Conservation (phyloP, 2,329 filamentous ascomycete species). For the Clarireedia hainanense region DNA sequence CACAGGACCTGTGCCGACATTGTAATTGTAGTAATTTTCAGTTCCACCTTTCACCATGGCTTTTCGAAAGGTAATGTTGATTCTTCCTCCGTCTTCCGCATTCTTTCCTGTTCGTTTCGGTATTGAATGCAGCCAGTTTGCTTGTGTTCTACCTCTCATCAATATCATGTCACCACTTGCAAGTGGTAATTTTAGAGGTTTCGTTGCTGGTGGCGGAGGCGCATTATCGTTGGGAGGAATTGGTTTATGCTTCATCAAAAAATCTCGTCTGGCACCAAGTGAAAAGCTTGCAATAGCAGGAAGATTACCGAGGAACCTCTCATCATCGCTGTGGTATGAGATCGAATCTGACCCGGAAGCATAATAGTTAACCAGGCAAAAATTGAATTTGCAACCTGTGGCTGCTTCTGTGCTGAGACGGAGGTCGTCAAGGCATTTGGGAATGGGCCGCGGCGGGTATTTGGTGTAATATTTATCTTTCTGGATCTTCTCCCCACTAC, state of each 20-base stretch:
- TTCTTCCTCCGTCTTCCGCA: slow-evolving; percentile 53
- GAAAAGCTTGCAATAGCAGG: slow-evolving; percentile 71
- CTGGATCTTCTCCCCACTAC: slow-evolving; percentile 32
- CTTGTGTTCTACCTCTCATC: slow-evolving; percentile 69
- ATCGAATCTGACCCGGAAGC: slow-evolving; percentile 71
- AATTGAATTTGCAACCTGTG: slow-evolving; percentile 64
- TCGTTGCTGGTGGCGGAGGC: slow-evolving; percentile 28
- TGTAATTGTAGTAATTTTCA: slow-evolving; percentile 80
- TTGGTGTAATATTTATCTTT: slow-evolving; percentile 46
- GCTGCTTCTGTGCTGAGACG: slow-evolving; percentile 55
- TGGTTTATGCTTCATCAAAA: slow-evolving; percentile 73
- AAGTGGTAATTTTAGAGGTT: slow-evolving; percentile 44
- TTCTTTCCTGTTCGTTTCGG: slow-evolving; percentile 64
- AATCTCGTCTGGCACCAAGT: slow-evolving; percentile 64
- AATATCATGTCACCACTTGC: slow-evolving; percentile 69
- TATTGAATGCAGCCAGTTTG: slow-evolving; percentile 70
- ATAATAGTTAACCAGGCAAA: slow-evolving; percentile 79
- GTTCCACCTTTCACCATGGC: slow-evolving; percentile 66
- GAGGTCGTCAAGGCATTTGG: slow-evolving; percentile 58
- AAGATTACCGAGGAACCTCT: slow-evolving; percentile 61
- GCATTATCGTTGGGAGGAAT: slow-evolving; percentile 30
- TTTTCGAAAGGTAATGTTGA: slow-evolving; percentile 72
- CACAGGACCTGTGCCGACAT: slow-evolving; percentile 63
- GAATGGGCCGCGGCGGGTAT: slow-evolving; percentile 61
- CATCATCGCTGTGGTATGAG: slow-evolving; percentile 73